Percentiles rank a stretch among this genome's conserved stretches.
Conservation (phyloP, 345 rosid genomes). For the Angophora floribunda region DNA sequence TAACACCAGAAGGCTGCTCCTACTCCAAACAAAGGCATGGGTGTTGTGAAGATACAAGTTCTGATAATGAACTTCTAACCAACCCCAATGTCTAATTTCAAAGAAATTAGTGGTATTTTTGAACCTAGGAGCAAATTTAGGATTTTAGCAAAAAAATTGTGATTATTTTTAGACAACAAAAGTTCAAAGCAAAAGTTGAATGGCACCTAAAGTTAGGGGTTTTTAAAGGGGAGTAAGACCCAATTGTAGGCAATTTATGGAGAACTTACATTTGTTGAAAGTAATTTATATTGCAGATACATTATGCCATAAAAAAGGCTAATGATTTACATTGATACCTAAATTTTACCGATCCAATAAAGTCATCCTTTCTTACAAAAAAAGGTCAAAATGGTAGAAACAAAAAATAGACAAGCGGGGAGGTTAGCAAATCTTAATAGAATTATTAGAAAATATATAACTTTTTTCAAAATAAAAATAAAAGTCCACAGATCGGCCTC, state of each 20-base stretch:
- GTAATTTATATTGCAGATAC: neutral
- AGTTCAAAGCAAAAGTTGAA: rapidly evolving
- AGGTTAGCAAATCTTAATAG: neutral
- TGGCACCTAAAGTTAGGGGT: neutral
- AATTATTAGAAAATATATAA: no score
- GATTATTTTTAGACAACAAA: no score
- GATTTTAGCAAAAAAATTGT: neutral
- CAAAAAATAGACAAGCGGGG: neutral
- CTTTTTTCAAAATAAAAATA: no score
- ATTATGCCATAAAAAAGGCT: neutral
- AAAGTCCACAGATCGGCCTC: neutral
- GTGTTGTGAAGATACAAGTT: neutral
- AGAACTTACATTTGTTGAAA: rapidly evolving
- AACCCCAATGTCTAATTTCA: neutral
- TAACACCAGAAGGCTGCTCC: rapidly evolving
- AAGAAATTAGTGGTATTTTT: no score
- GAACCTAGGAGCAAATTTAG: rapidly evolving
- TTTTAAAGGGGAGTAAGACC: neutral
- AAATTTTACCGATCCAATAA: neutral
- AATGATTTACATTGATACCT: neutral
- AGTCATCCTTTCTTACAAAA: neutral
- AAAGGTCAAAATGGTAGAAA: neutral
- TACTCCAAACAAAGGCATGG: rapidly evolving
- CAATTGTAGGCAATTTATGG: neutral
- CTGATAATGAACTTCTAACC: neutral